Percentiles rank a stretch among this genome's conserved stretches.
Conservation (phyloP, 2,329 filamentous ascomycete species). For the Pyricularia pennisetigena region DNA sequence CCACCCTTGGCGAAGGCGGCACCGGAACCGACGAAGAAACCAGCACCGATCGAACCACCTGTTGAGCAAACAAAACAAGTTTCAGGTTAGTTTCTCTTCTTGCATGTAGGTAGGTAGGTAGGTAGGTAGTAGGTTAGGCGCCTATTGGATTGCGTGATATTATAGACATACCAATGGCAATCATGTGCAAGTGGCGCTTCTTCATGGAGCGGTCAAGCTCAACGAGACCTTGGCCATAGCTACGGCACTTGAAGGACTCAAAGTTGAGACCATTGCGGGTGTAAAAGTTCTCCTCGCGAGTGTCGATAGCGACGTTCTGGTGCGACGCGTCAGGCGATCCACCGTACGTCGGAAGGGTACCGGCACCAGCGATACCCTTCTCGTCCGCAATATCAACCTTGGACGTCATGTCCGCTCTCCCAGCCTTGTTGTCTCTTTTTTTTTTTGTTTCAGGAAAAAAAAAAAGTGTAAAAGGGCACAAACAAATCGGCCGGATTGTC, state of each 20-base stretch:
- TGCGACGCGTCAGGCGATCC: neutral
- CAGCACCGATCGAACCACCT: constrained; percentile 49
- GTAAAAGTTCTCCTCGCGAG: constrained; percentile 20
- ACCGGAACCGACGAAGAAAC: constrained; percentile 53
- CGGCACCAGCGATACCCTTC: neutral
- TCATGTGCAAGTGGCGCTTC: constrained; percentile 51
- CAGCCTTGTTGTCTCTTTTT: neutral
- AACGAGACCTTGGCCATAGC: constrained; percentile 18
- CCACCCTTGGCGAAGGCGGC: constrained; percentile 40
- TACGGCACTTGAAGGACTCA: constrained; percentile 26
- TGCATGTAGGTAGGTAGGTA: no score
- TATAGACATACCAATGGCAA: constrained; percentile 35
- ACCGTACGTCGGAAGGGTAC: neutral
- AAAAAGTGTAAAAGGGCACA: neutral
- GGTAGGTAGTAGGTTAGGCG: no score
- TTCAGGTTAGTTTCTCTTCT: neutral
- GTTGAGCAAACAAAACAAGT: neutral
- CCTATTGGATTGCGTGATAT: no score
- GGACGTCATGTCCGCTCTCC: neutral
- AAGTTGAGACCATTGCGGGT: constrained; percentile 27
- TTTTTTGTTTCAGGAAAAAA: neutral
- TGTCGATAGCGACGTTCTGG: neutral
- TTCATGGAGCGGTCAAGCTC: constrained; percentile 39
- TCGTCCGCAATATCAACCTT: constrained; percentile 1
- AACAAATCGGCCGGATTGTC: neutral